Evolutionary conservation across 2,329 filamentous ascomycete genomes (phyloP), one percentile per base, ranked within the genome.

Genomic region (Penicillium frequentans): DNA sequence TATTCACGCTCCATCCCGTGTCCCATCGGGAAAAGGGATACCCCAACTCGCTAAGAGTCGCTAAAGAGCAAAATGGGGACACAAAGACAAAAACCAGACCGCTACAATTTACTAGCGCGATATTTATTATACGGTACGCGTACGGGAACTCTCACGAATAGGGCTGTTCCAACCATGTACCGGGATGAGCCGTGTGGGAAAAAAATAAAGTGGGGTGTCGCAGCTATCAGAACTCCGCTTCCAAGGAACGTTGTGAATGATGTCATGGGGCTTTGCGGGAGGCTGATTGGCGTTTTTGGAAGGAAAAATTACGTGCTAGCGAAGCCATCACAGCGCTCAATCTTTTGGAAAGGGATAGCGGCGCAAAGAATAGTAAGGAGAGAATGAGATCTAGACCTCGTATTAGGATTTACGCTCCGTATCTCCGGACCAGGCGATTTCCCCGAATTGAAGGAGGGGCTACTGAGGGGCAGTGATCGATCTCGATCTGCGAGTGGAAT

Each of bases 121-220:
- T 42, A 9, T 42, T 23, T 42, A 2, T 23, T 11, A 42, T 42
- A 42, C 39, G 39, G 39, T 42, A 42, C 11, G n/a, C n/a, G n/a
- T 47, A 49, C 27, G 7, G 21, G 31, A 37, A 49, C 31, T 13
- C 13, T 24, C 13, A n/a, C 16, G 21, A 13, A 31, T 13, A 11
- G 29, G 9, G 11, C 19, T 3, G 47, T 19, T 16, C 31, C 16
- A 23, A 24, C 35, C 16, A 37, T 37, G 47, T 47, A 55, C 49
- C 53, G 54, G 54, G 54, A 51, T 33, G 48, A 55, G 54, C 54
- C 48, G 54, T 31, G 47, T 46, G 47, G 24, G 11, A 47, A 47
- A 47, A 47, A 55, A 2, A 14, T 21, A n/a, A 31, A 52, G 49
- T 45, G 49, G 39, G 39, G 49, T 31, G 24, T 51, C n/a, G 24